Percentiles rank a stretch among this genome's conserved stretches.
These are phyloP conservation scores for Xylariomycetidae sp. DNA, from an alignment of 2,329 filamentous ascomycete genomes.

Conservation along the genomic window DNA sequence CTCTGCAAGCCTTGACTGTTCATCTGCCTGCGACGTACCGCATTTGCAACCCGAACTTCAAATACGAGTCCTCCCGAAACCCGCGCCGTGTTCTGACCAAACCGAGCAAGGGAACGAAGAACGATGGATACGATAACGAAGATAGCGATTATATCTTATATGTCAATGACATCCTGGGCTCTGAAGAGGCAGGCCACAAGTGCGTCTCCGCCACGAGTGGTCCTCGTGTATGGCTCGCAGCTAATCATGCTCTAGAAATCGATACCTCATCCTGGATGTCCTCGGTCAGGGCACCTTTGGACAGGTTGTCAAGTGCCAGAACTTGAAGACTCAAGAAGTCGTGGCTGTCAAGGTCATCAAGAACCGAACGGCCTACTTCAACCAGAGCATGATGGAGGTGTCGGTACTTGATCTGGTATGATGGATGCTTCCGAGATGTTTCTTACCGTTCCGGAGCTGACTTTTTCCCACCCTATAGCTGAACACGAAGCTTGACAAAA, in stretches of 20 bases:
- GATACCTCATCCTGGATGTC: slow-evolving; percentile 95
- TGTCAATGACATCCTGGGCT: slow-evolving; percentile 96
- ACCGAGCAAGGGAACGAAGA: slow-evolving; percentile 96
- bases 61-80: slow-evolving; percentile 97
- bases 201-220: slow-evolving; percentile 35
- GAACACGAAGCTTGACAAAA: slow-evolving; percentile 98
- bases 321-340: slow-evolving; percentile 95
- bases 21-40: slow-evolving; percentile 94
- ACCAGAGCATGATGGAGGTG: slow-evolving; percentile 99
- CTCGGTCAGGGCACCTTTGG: slow-evolving; percentile 96
- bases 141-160: slow-evolving; percentile 99
- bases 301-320: slow-evolving; percentile 98
- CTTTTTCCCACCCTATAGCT: slow-evolving; percentile 60
- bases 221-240: slow-evolving; percentile 3
- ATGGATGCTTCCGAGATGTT: slow-evolving; percentile 3
- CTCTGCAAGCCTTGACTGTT: slow-evolving; percentile 88
- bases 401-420: slow-evolving; percentile 89
- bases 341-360: slow-evolving; percentile 99
- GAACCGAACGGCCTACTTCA: slow-evolving; percentile 98
- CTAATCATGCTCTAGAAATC: slow-evolving; percentile 56
- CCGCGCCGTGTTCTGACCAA: slow-evolving; percentile 94
- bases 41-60: slow-evolving; percentile 96
- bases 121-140: slow-evolving; percentile 98
- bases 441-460: too few relatives aligned
- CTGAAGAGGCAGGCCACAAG: slow-evolving; percentile 98